phyloP scores from a whole-genome alignment of 768 basidiomycete species.

The Aureoboletus auriporus region DNA sequence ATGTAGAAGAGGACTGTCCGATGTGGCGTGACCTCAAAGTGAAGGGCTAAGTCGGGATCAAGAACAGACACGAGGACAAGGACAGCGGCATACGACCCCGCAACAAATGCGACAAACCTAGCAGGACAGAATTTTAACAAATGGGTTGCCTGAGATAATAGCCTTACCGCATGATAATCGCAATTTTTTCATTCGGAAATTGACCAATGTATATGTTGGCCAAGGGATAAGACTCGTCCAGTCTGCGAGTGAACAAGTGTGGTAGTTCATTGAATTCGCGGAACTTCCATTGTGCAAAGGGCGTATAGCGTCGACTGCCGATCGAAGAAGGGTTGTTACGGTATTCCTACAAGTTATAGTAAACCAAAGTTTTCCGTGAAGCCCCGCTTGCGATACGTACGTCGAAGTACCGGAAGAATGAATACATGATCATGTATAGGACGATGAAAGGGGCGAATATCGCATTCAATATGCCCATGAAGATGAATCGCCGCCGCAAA shows the following conservation, averaged over 20 bases:
- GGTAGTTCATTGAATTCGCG: conserved; percentile 98
- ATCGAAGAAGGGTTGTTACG: conserved; percentile 98
- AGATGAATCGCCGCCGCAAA: conserved; percentile 80
- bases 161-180: conserved; percentile 82
- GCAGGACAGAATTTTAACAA: conserved; percentile 1
- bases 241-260: conserved; percentile 81
- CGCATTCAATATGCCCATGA: conserved; percentile 96
- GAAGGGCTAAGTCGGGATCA: conserved; percentile 89
- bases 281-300: conserved; percentile 97
- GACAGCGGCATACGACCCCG: conserved; percentile 95
- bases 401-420: conserved; percentile 99
- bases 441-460: conserved; percentile 97
- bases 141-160: background rate
- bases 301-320: conserved; percentile 88
- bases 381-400: conserved; percentile 40
- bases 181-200: conserved; percentile 93
- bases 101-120: conserved; percentile 94
- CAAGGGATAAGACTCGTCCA: conserved; percentile 84
- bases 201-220: conserved; percentile 97
- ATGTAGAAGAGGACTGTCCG: conserved; percentile 94
- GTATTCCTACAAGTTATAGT: conserved; percentile 67
- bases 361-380: background rate
- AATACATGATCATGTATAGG: conserved; percentile 93
- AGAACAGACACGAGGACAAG: conserved; percentile 87
- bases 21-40: conserved; percentile 92